phyloP scores from a whole-genome alignment of 495 filamentous ascomycete genomes.

The Astrocystis sublimbata region DNA sequence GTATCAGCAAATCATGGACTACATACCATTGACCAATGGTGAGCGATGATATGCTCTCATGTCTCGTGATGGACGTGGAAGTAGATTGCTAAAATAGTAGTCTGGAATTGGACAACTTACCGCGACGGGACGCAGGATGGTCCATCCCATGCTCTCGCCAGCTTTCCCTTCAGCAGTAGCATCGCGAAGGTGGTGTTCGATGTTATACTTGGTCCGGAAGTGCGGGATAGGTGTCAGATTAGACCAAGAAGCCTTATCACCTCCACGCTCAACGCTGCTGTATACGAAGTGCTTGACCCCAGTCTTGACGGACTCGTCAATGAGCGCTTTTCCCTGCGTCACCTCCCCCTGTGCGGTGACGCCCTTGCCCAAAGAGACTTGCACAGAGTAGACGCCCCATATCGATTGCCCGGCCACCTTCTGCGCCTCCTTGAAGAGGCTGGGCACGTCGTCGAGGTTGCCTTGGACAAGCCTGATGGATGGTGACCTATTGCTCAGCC shows the following conservation, averaged over 20 bases:
- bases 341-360: slow-evolving; percentile 57
- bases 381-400: slow-evolving; percentile 41
- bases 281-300: slow-evolving; percentile 69
- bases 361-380: slow-evolving; percentile 48
- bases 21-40: neutral
- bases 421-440: slow-evolving; percentile 54
- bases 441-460: slow-evolving; percentile 54
- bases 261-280: slow-evolving; percentile 68
- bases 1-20: slow-evolving; percentile 1
- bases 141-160: slow-evolving; percentile 55
- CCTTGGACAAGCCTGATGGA: slow-evolving; percentile 60
- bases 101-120: slow-evolving; percentile 6
- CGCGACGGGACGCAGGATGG: slow-evolving; percentile 62
- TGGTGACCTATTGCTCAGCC: slow-evolving; percentile 45
- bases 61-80: neutral
- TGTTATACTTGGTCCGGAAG: slow-evolving; percentile 64
- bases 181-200: slow-evolving; percentile 61
- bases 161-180: slow-evolving; percentile 26
- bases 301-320: slow-evolving; percentile 59
- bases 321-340: slow-evolving; percentile 60
- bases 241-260: slow-evolving; percentile 50
- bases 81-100: neutral
- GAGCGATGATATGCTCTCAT: neutral
- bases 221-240: slow-evolving; percentile 66
- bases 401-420: slow-evolving; percentile 36